These are phyloP conservation scores for Firmiana major DNA, from an alignment of 345 rosid genomes.

Conservation along the genomic window DNA sequence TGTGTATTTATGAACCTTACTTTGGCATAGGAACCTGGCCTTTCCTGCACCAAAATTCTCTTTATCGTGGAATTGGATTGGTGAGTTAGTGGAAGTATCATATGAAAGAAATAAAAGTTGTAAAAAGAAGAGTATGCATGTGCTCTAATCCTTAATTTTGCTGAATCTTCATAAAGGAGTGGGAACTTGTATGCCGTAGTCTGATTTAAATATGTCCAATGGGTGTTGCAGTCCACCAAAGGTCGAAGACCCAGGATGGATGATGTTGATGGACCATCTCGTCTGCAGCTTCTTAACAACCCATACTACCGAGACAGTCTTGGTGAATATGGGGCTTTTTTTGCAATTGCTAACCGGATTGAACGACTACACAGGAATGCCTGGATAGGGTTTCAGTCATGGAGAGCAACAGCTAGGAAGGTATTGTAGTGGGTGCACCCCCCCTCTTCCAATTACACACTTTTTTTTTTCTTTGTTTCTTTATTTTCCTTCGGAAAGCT, in stretches of 20 bases:
- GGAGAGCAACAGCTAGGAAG: conserved; percentile 95
- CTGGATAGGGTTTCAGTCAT: conserved; percentile 99
- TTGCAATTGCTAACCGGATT: conserved; percentile 75
- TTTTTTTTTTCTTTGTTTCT: not conserved
- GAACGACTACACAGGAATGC: conserved; percentile 87
- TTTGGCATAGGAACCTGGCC: conserved; percentile 93
- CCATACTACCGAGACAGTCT: conserved; percentile 81
- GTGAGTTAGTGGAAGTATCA: conserved; percentile 40
- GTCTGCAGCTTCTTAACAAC: conserved; percentile 67
- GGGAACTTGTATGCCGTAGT: conserved; percentile 2
- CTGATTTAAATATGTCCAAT: conserved; percentile 16
- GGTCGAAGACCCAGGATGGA: conserved; percentile 83
- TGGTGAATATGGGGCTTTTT: conserved; percentile 90
- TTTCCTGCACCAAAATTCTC: conserved; percentile 72
- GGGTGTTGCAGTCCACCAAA: conserved; percentile 61
- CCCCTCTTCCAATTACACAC: not conserved
- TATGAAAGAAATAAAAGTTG: not conserved
- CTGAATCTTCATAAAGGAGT: conserved; percentile 8
- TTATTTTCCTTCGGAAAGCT: not conserved
- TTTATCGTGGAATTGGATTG: conserved; percentile 89
- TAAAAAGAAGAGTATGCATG: not conserved
- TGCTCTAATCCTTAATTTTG: not conserved
- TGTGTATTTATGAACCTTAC: conserved; percentile 93
- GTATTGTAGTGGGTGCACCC: conserved; percentile 20
- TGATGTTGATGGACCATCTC: conserved; percentile 87